phyloP scores from a whole-genome alignment of 2,329 filamentous ascomycete species.

The Curvularia verruculosa region DNA sequence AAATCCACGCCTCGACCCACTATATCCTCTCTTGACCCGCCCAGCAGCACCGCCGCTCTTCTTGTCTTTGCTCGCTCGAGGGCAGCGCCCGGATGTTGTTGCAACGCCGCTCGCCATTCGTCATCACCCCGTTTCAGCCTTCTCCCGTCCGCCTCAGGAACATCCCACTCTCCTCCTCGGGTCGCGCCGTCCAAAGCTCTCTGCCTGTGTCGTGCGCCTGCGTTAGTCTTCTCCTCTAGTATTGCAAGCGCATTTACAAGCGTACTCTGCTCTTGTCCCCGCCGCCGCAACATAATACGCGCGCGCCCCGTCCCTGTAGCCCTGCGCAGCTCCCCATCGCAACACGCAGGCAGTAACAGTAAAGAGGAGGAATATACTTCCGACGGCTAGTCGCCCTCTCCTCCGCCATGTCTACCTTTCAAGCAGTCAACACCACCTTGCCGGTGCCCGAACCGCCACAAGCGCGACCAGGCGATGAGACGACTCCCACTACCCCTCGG shows the following conservation, averaged over 20 bases:
- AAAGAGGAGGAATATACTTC: conserved; percentile 10
- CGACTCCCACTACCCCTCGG: conserved; percentile 63
- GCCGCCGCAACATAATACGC: conserved; percentile 10
- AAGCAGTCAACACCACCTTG: conserved; percentile 65
- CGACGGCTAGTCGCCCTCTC: conserved; percentile 6
- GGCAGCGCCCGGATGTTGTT: conserved; percentile 45
- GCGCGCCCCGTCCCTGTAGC: conserved; percentile 5
- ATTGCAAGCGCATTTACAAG: conserved; percentile 7
- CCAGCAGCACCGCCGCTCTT: conserved; percentile 13
- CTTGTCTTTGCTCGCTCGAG: conserved; percentile 19
- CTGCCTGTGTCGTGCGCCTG: conserved; percentile 9
- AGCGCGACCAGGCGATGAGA: conserved; percentile 58
- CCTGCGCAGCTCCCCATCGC: conserved; percentile 17
- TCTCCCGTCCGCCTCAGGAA: conserved; percentile 33
- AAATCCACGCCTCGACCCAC: conserved; percentile 22
- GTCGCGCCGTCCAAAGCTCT: conserved; percentile 17
- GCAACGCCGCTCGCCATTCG: conserved; percentile 41
- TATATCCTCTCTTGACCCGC: conserved; percentile 3
- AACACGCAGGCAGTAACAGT: conserved; percentile 12
- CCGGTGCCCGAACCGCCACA: conserved; percentile 51
- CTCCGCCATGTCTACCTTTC: conserved; percentile 62
- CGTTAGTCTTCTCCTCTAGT: conserved; percentile 10
- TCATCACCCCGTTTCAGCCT: conserved; percentile 49
- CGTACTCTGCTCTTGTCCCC: conserved; percentile 6
- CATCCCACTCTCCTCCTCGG: conserved; percentile 26